Conservation (phyloP, 257 asterid genomes). For the Jasminum sambac region DNA sequence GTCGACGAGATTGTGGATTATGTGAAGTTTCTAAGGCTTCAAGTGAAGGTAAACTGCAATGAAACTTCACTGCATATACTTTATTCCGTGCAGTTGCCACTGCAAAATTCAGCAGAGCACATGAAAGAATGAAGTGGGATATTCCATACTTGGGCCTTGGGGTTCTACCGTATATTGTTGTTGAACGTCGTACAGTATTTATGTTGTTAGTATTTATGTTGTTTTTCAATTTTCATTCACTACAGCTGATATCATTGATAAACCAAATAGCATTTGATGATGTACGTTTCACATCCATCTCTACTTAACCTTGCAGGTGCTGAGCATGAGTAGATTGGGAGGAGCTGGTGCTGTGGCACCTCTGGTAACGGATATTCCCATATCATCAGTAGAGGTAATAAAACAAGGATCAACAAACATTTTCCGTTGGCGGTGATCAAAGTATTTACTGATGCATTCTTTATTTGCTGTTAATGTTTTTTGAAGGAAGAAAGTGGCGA, state of each 20-base stretch:
- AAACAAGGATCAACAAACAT: neutral
- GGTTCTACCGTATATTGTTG: neutral
- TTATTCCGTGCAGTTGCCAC: neutral
- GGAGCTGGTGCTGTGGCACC: constrained; percentile 99
- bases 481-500: constrained; percentile 70
- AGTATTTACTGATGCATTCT: constrained; percentile 5
- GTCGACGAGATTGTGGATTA: constrained; percentile 96
- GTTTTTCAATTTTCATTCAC: no score
- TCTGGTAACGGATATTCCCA: constrained; percentile 88
- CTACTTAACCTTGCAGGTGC: constrained; percentile 56
- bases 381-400: constrained; percentile 73
- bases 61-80: neutral
- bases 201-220: no score
- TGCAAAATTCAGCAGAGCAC: constrained; percentile 8
- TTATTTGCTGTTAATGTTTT: constrained; percentile 11
- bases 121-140: neutral
- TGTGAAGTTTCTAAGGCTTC: constrained; percentile 94
- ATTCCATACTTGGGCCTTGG: constrained; percentile 4
- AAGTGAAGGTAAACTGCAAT: constrained; percentile 69
- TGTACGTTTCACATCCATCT: neutral
- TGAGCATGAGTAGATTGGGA: constrained; percentile 98
- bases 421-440: neutral
- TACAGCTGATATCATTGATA: neutral
- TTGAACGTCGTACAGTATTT: neutral
- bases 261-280: neutral